Conservation (phyloP, 805 yeast genomes). For the Ogataea philodendri region DNA sequence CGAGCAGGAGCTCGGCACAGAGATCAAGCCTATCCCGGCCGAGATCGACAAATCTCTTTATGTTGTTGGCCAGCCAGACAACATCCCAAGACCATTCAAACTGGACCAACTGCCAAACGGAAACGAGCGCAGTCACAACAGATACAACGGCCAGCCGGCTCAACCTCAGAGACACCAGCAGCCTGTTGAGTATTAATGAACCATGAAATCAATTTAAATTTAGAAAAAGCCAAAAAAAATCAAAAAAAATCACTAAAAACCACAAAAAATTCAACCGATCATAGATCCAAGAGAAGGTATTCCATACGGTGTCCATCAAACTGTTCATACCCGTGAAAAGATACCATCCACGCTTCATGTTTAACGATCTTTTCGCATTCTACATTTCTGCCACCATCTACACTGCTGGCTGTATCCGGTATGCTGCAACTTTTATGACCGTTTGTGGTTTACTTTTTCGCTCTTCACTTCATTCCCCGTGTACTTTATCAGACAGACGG, state of each 20-base stretch:
- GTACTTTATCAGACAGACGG: slow-evolving; percentile 6
- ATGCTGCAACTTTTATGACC: slow-evolving; percentile 17
- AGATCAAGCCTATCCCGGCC: slow-evolving; percentile 95
- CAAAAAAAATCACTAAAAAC: slow-evolving; percentile 5
- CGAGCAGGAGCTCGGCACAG: slow-evolving; percentile 96
- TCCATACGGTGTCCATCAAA: slow-evolving; percentile 6
- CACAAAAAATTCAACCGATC: slow-evolving; percentile 8
- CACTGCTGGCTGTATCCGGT: slow-evolving; percentile 2
- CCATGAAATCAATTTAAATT: slow-evolving; percentile 5
- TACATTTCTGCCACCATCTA: no score
- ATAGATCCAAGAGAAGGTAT: slow-evolving; percentile 10
- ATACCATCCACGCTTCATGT: slow-evolving; percentile 1
- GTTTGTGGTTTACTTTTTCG: slow-evolving; percentile 19
- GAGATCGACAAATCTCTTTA: slow-evolving; percentile 84
- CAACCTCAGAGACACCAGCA: slow-evolving; percentile 28
- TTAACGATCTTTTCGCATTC: slow-evolving; percentile 8
- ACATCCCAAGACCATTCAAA: slow-evolving; percentile 88
- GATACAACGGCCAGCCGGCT: slow-evolving; percentile 31
- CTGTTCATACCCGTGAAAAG: slow-evolving; percentile 4
- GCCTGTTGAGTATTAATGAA: slow-evolving; percentile 11
- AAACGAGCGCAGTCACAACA: slow-evolving; percentile 28
- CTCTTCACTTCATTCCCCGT: slow-evolving; percentile 15
- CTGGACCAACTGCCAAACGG: slow-evolving; percentile 48
- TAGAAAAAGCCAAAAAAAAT: slow-evolving; percentile 13
- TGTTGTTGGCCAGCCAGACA: slow-evolving; percentile 73